Base-by-base conservation (phyloP, 306 rosid genomes). In the Vigna reflexopilosa region DNA sequence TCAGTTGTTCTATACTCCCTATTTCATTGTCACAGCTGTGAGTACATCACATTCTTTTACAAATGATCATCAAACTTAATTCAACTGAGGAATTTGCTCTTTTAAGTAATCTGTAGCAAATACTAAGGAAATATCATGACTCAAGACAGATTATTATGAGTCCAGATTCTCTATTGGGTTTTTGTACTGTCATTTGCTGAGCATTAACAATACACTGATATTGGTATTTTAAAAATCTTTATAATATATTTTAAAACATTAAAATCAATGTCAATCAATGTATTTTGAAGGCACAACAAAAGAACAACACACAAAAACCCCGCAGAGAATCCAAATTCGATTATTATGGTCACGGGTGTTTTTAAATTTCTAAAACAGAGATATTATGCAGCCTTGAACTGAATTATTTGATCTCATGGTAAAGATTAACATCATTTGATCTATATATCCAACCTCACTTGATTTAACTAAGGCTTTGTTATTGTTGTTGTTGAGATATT, bases 1-100 rank as follows among this genome's bases (percentile, higher is more conserved):
- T 80, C 93, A 90, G 56, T 88, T 96, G 81, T 96, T 93, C 73
- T 88, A 77, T 63, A 93, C 99, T 72, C 90, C 94, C 77, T 96
- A 93, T 88, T 94, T 92, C 86, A 78, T 67, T 47, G 89, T 86
- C 28, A 76, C 86, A 55, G 89, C 99, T 56, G 99, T 96, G 84
- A 91, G 99, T 87, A 66, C 66, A 42, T 16, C 56, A 56, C 30
- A 19, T 50, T 45, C 66, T 78, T 77, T 62, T 54, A 16, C 11
- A n/a, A 45, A 57, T 69, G 5, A 32, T 54, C 26, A 48, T 16
- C 0, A 70, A 50, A 50, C 10, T 64, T 15, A 32, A 62, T 62
- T 70, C 36, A 57, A 24, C 45, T 45, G 71, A 19, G 6, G 57
- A 68, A 20, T 61, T 61, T 77, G 10, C 52, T 19, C 77, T 57